Percentiles rank a stretch among this genome's conserved stretches.
Conservation (phyloP, 306 rosid species). For the Ormosia emarginata region DNA sequence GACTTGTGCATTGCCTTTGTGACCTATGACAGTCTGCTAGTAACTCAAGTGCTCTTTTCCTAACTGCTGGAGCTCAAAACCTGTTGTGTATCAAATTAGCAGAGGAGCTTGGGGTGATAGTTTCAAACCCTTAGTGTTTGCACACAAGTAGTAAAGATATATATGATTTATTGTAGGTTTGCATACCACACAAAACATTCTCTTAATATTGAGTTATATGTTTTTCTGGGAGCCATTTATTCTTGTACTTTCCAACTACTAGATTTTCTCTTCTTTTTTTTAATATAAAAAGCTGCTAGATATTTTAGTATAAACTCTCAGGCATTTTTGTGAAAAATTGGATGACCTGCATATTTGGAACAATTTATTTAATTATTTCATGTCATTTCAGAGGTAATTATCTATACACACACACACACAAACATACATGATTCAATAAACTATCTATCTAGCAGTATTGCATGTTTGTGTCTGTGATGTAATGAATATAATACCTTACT, state of each 20-base stretch:
- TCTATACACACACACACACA: too few relatives aligned
- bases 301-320: neutral
- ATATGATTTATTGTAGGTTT: neutral
- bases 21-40: slow-evolving; percentile 71
- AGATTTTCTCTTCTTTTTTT: neutral
- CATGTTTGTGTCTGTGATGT: neutral
- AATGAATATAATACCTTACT: slow-evolving; percentile 68
- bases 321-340: neutral
- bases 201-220: neutral
- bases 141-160: neutral
- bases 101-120: slow-evolving; percentile 74
- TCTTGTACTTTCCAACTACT: neutral
- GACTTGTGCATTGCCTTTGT: slow-evolving; percentile 42
- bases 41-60: slow-evolving; percentile 98
- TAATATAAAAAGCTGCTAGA: neutral
- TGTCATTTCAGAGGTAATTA: neutral
- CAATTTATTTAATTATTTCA: neutral
- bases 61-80: slow-evolving; percentile 98
- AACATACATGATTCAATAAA: too few relatives aligned
- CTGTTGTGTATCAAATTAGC: slow-evolving; percentile 83
- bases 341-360: neutral
- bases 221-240: neutral
- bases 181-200: slow-evolving; percentile 1
- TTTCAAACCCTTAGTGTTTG: slow-evolving; percentile 65
- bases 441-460: too few relatives aligned